Evolutionary conservation across 768 basidiomycete species (phyloP).

Genomic region (Russula brevipes): DNA sequence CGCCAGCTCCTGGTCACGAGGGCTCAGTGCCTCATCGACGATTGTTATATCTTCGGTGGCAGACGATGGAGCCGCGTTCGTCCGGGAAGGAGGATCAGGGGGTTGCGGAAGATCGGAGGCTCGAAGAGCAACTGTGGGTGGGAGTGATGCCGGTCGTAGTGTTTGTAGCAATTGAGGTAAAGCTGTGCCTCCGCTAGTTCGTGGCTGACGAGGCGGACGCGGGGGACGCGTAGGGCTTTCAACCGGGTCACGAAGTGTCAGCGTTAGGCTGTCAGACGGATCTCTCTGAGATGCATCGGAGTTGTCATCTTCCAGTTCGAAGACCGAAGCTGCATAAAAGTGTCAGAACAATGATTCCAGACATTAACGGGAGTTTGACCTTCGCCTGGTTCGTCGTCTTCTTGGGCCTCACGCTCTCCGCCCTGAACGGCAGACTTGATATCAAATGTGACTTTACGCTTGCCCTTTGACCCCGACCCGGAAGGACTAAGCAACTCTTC

Average conservation of each 20-base stretch:
- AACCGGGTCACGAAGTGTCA: constrained; percentile 34
- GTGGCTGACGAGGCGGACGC: constrained; percentile 27
- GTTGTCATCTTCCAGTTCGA: constrained; percentile 60
- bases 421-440: constrained; percentile 50
- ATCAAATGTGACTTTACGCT: constrained; percentile 70
- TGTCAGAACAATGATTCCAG: constrained; percentile 9
- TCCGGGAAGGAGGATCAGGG: constrained; percentile 16
- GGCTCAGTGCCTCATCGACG: constrained; percentile 28
- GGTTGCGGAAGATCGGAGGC: constrained; percentile 18
- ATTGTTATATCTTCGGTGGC: constrained; percentile 16
- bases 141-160: constrained; percentile 66
- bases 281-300: constrained; percentile 30
- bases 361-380: constrained; percentile 23
- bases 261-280: constrained; percentile 32
- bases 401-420: constrained; percentile 30
- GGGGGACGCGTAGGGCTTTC: constrained; percentile 29
- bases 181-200: constrained; percentile 34
- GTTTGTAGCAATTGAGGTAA: constrained; percentile 54
- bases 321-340: constrained; percentile 53
- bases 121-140: constrained; percentile 55
- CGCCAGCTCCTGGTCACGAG: constrained; percentile 49
- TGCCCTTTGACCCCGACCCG: constrained; percentile 39
- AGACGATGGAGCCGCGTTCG: background rate
- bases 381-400: constrained; percentile 34
- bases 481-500: constrained; percentile 19